Evolutionary conservation across 805 yeast genomes (phyloP), one percentile per base, ranked within the genome.

Genomic region (Candida loeiensis): DNA sequence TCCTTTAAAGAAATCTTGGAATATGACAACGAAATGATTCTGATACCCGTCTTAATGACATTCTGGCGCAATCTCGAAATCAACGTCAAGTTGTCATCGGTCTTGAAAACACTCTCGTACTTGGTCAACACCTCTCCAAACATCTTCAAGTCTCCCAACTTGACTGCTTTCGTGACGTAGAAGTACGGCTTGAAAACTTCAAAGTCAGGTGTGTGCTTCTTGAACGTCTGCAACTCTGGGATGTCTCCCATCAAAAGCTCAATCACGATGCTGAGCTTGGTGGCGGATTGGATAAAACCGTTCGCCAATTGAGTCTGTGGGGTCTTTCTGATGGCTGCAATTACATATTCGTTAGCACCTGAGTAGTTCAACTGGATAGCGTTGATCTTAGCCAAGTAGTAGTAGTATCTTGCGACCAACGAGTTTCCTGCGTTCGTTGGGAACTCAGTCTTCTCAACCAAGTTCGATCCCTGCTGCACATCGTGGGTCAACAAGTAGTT

Each of bases 161-260:
- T 83, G 14, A 93, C 99, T 14, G 98, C 96, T 53, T 85, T 81
- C 14, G 96, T 84, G 32, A 93, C 83, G 44, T 82, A 84, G 49
- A 85, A 80, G 59, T 93, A 93, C 22, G 98, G 96, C 25, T 39
- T 39, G 37, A 33, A 39, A 9, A 39, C 37, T 45, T 70, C 74
- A 45, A 89, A 72, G 45, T 45, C 45, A 22, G 56, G 55, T 3
- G 85, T 73, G 37, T 72, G 70, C 54, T 85, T 84, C 51, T 79
- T 77, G 72, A 93, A 93, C 26, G 78, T 76, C 36, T 88, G 74
- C 49, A 95, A 72, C 54, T 88, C 96, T 13, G 99, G 99, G 49
- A 93, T 83, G 53, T 93, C 99, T 43, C 99, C 99, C 79, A 91
- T 90, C 53, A 93, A 77, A 56, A 93, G 72, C 66, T 93, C 96